phyloP scores from a whole-genome alignment of 306 rosid genomes.

The Cicer arietinum region DNA sequence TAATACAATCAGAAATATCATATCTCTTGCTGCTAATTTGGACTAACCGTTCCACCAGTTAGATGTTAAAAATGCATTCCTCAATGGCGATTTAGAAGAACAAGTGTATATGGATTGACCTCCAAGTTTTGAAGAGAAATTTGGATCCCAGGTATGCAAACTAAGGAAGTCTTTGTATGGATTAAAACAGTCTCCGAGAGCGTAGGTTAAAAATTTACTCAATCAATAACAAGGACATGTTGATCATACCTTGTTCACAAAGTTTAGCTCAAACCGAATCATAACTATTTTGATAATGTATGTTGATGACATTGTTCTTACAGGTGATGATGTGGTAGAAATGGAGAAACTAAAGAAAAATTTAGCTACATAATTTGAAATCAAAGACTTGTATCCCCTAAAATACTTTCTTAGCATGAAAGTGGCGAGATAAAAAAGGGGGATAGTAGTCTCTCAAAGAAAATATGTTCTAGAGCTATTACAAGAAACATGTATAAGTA shows the following conservation, averaged over 20 bases:
- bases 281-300: not conserved
- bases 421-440: too few species aligned
- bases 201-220: too few species aligned
- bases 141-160: not conserved
- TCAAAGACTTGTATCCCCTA: not conserved
- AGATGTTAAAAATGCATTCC: too few species aligned
- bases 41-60: too few species aligned
- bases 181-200: not conserved
- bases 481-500: too few species aligned
- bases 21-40: too few species aligned
- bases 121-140: not conserved
- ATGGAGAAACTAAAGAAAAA: conserved; percentile 3
- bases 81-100: not conserved
- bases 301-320: conserved; percentile 2
- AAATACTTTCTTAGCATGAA: too few species aligned
- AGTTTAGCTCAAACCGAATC: not conserved
- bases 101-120: not conserved
- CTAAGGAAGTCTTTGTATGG: too few species aligned
- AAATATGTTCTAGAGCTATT: too few species aligned
- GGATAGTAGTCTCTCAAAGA: too few species aligned
- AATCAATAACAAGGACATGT: too few species aligned
- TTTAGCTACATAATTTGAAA: not conserved
- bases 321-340: not conserved
- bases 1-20: too few species aligned
- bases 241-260: not conserved